A percentile compares a stretch with the other conserved stretches of the same genome.
Evolutionary conservation across 2,329 filamentous ascomycete species (phyloP).

Genomic region (Xylaria sp.): DNA sequence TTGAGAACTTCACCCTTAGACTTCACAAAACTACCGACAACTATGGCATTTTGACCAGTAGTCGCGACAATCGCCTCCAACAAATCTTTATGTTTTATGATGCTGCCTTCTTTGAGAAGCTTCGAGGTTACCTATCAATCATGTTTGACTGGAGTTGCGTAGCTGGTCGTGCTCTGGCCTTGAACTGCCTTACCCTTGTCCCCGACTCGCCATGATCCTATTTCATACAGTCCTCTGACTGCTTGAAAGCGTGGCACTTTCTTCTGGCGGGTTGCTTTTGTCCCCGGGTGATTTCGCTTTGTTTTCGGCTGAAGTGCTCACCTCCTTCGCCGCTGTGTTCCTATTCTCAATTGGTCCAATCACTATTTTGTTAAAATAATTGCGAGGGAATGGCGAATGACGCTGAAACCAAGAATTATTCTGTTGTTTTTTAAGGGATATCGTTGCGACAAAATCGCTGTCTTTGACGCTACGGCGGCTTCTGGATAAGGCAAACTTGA

Average conservation of each 20-base stretch:
- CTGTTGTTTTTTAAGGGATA: conserved; percentile 8
- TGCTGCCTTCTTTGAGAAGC: background rate
- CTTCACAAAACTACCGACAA: background rate
- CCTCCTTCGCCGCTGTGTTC: background rate
- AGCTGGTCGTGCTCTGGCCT: too few relatives aligned
- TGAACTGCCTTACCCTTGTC: too few relatives aligned
- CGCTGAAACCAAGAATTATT: conserved; percentile 7
- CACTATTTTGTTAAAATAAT: background rate
- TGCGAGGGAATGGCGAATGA: background rate
- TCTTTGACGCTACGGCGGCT: conserved; percentile 6
- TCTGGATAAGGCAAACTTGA: conserved; percentile 11
- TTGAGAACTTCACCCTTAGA: background rate
- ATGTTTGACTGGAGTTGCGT: background rate
- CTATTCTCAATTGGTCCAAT: conserved; percentile 6
- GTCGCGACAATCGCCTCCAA: background rate
- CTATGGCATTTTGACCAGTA: background rate
- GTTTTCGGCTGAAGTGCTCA: background rate
- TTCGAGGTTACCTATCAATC: background rate
- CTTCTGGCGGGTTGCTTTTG: background rate
- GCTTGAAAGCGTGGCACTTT: background rate
- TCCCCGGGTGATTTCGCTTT: background rate
- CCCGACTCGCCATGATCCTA: too few relatives aligned
- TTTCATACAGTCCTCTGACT: too few relatives aligned
- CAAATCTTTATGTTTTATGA: too few relatives aligned
- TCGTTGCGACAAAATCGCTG: conserved; percentile 10